Percentiles rank a stretch among this genome's conserved stretches.
These are phyloP conservation scores for Fusarium foetens DNA, from an alignment of 2,329 filamentous ascomycete species.

Conservation along the genomic window DNA sequence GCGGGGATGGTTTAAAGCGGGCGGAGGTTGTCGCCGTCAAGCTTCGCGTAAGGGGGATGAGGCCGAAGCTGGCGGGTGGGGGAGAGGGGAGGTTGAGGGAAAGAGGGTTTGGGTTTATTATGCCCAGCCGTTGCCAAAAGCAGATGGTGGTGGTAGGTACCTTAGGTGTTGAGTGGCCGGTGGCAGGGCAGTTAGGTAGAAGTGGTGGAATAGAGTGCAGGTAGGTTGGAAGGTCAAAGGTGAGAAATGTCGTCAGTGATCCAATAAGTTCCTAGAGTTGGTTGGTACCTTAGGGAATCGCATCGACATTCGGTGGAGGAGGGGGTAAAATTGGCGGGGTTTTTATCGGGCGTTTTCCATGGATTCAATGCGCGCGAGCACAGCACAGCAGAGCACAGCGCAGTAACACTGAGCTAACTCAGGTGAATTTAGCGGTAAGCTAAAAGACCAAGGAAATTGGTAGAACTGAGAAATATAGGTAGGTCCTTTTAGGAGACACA, in stretches of 20 bases:
- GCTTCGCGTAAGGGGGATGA: slow-evolving; percentile 31
- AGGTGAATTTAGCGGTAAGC: slow-evolving; percentile 30
- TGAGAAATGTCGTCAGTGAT: slow-evolving; percentile 53
- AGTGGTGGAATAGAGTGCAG: background rate
- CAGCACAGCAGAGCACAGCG: background rate
- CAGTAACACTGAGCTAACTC: slow-evolving; percentile 3
- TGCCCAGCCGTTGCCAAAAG: slow-evolving; percentile 23
- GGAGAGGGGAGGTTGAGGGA: slow-evolving; percentile 29
- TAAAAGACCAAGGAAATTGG: slow-evolving; percentile 11
- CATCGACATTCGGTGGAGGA: slow-evolving; percentile 37
- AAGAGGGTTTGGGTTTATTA: slow-evolving; percentile 34
- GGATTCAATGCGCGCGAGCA: slow-evolving; percentile 12
- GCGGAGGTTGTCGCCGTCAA: slow-evolving; percentile 22
- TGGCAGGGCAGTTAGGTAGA: background rate
- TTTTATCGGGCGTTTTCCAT: slow-evolving; percentile 42
- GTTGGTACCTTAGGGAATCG: slow-evolving; percentile 23
- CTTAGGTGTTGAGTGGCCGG: slow-evolving; percentile 6
- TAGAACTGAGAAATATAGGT: background rate
- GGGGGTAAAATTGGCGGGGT: slow-evolving; percentile 43
- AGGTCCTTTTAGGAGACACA: background rate
- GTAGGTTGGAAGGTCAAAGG: slow-evolving; percentile 27
- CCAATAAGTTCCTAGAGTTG: background rate
- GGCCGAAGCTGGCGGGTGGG: slow-evolving; percentile 33
- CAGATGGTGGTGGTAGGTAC: slow-evolving; percentile 1
- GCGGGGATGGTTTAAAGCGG: slow-evolving; percentile 15